phyloP scores from a whole-genome alignment of 306 rosid species.

The Clitoria ternatea region DNA sequence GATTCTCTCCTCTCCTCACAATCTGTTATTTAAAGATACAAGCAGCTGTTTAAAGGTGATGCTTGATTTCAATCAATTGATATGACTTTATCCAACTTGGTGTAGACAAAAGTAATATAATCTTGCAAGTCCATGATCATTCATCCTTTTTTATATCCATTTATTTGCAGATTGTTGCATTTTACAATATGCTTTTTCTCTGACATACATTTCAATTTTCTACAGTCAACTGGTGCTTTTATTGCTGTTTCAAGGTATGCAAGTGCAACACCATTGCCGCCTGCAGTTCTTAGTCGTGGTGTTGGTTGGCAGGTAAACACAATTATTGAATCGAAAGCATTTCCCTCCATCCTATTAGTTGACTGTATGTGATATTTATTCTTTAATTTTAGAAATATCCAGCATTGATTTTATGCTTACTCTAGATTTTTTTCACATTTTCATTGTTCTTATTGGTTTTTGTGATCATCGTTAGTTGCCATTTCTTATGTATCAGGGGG shows the following conservation, averaged over 20 bases:
- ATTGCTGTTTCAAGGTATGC: conserved; percentile 87
- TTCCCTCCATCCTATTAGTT: not conserved
- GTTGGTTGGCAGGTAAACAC: conserved; percentile 93
- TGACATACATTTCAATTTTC: not conserved
- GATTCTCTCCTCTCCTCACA: not conserved
- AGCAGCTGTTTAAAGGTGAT: not conserved
- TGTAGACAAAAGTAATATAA: not conserved
- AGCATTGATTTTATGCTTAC: not conserved
- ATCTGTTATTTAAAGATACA: not conserved
- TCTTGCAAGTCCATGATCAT: not conserved
- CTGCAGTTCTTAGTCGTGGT: conserved; percentile 88
- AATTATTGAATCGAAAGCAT: not conserved
- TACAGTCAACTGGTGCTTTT: conserved; percentile 82
- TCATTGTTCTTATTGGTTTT: not conserved
- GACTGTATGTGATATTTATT: not conserved
- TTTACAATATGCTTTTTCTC: not conserved
- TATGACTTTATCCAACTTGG: not conserved
- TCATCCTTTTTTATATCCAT: not conserved
- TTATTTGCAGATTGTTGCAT: not conserved
- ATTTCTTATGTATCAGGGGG: conserved; percentile 52
- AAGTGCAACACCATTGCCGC: conserved; percentile 93
- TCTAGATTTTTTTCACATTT: not conserved
- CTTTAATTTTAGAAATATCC: not conserved
- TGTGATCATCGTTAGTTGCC: not conserved
- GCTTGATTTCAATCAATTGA: not conserved